Evolutionary conservation across 345 rosid species (phyloP), one percentile per base, ranked within the genome.

Genomic region (Populus simonii): DNA sequence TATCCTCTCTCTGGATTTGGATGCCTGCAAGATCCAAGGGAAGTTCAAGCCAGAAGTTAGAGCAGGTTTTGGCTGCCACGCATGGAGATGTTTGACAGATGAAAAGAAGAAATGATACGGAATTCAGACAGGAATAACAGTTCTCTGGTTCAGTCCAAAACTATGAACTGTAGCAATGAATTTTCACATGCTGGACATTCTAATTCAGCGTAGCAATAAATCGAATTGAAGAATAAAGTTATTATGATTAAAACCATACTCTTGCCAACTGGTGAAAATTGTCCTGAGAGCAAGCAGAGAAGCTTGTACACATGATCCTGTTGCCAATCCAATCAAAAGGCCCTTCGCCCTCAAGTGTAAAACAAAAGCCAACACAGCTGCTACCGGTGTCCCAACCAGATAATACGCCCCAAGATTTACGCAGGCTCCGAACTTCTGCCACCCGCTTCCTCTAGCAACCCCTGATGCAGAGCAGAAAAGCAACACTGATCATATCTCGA

Each of bases 341-440:
- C 81, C 84, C 66, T 79, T 73, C 25, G 77, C 84, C 27, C 81
- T 80, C 0, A 78, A 15, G 35, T 74, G 85, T 7, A 67, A 18
- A 63, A 74, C 86, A 25, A 84, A 87, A 66, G 85, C 91, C 51
- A 86, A 63, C 8, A 85, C 61, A 0, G 69, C 67, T 11, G 75
- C 83, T 0, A 59, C 20, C 1, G 84, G 88, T 65, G 79, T 61
- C 31, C 88, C 91, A 4, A 80, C 45, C 1, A 86, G 55, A 35
- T 85, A 76, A 76, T 76, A 88, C 16, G 89, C 86, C 6, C 83
- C 87, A 5, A 88, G 79, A 63, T 84, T 86, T 17, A 77, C 81
- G 35, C 59, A 61, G 8, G 88, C 88, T 22, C 89, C 89, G 1
- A 78, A 62, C 13, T 79, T 80, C 69, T 82, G 88, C 91, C 87